phyloP scores from a whole-genome alignment of 164 flowering plant species.

The Aristolochia californica region DNA sequence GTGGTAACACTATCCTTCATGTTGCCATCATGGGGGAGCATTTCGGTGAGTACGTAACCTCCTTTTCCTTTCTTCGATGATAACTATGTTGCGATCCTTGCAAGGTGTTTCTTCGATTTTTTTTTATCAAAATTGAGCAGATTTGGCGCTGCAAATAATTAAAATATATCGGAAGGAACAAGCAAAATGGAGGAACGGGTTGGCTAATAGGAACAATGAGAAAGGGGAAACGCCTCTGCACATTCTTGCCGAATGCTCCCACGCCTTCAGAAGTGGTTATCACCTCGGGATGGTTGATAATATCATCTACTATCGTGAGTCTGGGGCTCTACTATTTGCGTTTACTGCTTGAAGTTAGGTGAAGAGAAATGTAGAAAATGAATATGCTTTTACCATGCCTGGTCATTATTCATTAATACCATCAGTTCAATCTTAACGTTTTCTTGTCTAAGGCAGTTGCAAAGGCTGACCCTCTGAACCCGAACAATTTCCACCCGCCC shows the following conservation, averaged over 20 bases:
- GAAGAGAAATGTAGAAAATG: too few species aligned
- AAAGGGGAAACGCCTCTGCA: slow-evolving; percentile 30
- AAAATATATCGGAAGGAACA: slow-evolving; percentile 4
- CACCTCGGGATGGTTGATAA: slow-evolving; percentile 2
- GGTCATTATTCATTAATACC: too few species aligned
- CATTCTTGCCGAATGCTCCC: slow-evolving; percentile 25
- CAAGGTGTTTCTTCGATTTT: too few species aligned
- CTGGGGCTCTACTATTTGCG: background rate
- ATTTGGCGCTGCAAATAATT: slow-evolving; percentile 28
- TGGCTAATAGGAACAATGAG: slow-evolving; percentile 4
- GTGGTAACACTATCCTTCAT: slow-evolving; percentile 22
- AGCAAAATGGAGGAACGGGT: background rate
- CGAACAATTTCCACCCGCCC: too few species aligned
- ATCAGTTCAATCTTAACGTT: too few species aligned
- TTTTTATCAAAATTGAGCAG: slow-evolving; percentile 12
- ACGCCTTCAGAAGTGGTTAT: slow-evolving; percentile 26
- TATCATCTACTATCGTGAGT: slow-evolving; percentile 22
- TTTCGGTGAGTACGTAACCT: slow-evolving; percentile 7
- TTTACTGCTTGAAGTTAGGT: too few species aligned
- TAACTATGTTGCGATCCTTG: too few species aligned
- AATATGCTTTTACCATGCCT: too few species aligned
- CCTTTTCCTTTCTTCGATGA: too few species aligned
- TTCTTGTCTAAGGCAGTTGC: too few species aligned
- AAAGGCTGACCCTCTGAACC: too few species aligned
- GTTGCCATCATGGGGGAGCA: slow-evolving; percentile 14